Percentiles rank a stretch among this genome's conserved stretches.
These are phyloP conservation scores for Globisporangium parvum DNA, from an alignment of 352 stramenopile genomes.

Conservation along the genomic window DNA sequence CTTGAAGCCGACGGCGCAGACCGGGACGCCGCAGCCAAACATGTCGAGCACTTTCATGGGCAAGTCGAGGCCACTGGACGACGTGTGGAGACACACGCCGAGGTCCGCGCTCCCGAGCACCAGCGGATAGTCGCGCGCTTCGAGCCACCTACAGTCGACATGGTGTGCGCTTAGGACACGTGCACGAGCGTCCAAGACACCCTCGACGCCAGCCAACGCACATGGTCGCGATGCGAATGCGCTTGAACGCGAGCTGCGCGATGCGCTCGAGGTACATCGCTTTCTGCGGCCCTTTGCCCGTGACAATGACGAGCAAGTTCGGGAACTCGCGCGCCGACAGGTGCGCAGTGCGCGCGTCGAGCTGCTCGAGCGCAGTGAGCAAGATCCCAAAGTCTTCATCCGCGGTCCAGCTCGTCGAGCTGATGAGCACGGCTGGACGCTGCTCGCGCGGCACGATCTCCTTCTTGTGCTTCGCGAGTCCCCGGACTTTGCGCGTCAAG, in stretches of 20 bases:
- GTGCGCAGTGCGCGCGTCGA: constrained; percentile 50
- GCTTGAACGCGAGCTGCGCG: constrained; percentile 51
- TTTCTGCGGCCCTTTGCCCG: constrained; percentile 96
- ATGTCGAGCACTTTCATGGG: constrained; percentile 99
- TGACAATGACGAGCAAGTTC: constrained; percentile 93
- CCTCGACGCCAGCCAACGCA: constrained; percentile 16
- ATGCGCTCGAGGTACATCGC: constrained; percentile 88
- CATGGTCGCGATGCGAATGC: constrained; percentile 87
- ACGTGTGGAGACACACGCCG: constrained; percentile 98
- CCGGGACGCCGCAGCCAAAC: constrained; percentile 96
- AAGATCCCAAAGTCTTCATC: constrained; percentile 99
- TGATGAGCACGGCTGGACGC: constrained; percentile 79
- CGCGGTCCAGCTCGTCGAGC: constrained; percentile 97
- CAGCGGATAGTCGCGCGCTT: constrained; percentile 94
- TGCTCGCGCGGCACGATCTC: constrained; percentile 34
- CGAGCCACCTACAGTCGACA: constrained; percentile 91
- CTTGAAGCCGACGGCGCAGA: constrained; percentile 94
- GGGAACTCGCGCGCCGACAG: constrained; percentile 45
- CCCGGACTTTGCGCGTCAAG: constrained; percentile 37
- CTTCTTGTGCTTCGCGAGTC: constrained; percentile 25
- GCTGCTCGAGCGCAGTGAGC: constrained; percentile 84
- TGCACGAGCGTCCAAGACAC: no score
- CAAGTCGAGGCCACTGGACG: constrained; percentile 96
- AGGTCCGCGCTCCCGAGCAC: constrained; percentile 94
- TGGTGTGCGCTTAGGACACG: neutral